Evolutionary conservation across 225 moss, liverwort and hornwort species (phyloP).

Genomic region (Pseudisothecium myosuroides): DNA sequence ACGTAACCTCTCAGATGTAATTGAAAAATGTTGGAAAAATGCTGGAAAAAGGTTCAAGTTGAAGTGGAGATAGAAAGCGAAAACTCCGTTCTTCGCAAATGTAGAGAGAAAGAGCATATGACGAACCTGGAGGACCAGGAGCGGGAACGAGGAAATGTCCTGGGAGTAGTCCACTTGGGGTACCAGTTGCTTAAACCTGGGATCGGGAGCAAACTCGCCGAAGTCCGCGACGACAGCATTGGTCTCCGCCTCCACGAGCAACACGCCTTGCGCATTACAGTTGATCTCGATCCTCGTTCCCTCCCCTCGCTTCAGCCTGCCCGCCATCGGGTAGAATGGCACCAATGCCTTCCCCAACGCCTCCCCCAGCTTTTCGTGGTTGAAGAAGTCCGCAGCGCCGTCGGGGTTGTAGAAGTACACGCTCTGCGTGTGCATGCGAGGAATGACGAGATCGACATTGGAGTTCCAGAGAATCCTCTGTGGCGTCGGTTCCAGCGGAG

Average conservation of each 20-base stretch:
- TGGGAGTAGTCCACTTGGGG: constrained; percentile 55
- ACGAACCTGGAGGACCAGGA: constrained; percentile 80
- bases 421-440: constrained; percentile 74
- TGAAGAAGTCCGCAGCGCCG: constrained; percentile 39
- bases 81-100: background rate
- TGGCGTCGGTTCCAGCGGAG: constrained; percentile 55
- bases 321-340: constrained; percentile 87
- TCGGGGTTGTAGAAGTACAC: constrained; percentile 74
- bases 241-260: constrained; percentile 75
- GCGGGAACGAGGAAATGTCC: constrained; percentile 61
- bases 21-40: background rate
- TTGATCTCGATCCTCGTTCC: constrained; percentile 58
- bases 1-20: background rate
- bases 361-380: constrained; percentile 45
- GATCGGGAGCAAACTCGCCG: constrained; percentile 81
- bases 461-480: constrained; percentile 61
- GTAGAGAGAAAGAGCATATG: background rate
- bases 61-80: background rate
- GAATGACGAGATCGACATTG: constrained; percentile 82
- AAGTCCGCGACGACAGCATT: constrained; percentile 55
- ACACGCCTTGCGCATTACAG: constrained; percentile 60
- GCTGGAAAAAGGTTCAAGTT: background rate
- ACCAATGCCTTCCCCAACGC: constrained; percentile 65
- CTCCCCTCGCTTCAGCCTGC: constrained; percentile 41
- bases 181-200: constrained; percentile 60